These are phyloP conservation scores for Striga hermonthica DNA, from an alignment of 305 asterid species.

Conservation along the genomic window DNA sequence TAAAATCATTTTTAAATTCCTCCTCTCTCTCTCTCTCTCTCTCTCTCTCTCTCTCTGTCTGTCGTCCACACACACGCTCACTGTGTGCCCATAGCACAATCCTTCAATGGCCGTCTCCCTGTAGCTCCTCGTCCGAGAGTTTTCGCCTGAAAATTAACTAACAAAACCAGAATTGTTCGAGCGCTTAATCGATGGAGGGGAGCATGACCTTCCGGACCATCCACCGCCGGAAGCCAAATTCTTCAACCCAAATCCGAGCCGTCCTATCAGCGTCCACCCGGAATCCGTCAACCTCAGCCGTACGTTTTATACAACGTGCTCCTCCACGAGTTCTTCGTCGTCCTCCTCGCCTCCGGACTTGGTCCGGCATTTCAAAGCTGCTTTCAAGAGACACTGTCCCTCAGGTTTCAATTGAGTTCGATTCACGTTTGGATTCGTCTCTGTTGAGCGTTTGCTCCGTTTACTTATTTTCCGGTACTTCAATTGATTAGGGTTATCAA, in stretches of 20 bases:
- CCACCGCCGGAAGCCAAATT: constrained; percentile 38
- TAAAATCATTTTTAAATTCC: no score
- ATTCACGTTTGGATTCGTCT: not conserved
- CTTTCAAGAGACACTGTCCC: constrained; percentile 78
- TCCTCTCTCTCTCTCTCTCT: no score
- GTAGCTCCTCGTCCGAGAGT: constrained; percentile 13
- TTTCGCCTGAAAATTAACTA: constrained; percentile 8
- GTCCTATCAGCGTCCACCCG: constrained; percentile 51
- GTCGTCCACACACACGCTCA: no score
- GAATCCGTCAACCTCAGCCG: constrained; percentile 53
- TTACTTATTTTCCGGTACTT: not conserved
- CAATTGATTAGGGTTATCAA: not conserved
- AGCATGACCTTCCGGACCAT: constrained; percentile 74
- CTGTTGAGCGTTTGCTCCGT: not conserved
- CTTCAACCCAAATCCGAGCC: constrained; percentile 46
- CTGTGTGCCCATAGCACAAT: constrained; percentile 20
- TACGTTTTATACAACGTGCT: constrained; percentile 43
- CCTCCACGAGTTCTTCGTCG: constrained; percentile 55
- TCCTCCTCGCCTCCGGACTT: constrained; percentile 66
- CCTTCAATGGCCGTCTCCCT: constrained; percentile 34
- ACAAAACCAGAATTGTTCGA: constrained; percentile 48
- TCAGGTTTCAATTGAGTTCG: constrained; percentile 40
- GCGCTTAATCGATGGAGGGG: constrained; percentile 71
- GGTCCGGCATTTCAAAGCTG: constrained; percentile 67
- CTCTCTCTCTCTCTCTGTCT: no score